phyloP scores from a whole-genome alignment of 768 basidiomycete genomes.

The Auricularia sp. region DNA sequence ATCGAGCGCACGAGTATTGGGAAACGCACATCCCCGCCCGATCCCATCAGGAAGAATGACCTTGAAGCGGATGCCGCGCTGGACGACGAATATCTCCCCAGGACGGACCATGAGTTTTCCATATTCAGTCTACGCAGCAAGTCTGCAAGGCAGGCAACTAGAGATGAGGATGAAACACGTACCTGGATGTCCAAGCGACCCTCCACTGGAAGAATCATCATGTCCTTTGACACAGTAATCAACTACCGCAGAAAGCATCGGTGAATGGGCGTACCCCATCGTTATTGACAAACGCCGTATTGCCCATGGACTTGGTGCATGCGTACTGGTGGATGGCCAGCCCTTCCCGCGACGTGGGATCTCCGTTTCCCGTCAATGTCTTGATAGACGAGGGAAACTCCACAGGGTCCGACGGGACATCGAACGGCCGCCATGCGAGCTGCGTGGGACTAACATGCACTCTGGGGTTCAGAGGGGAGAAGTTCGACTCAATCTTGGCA shows the following conservation, averaged over 20 bases:
- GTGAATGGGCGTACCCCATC: slow-evolving; percentile 28
- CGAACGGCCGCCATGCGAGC: slow-evolving; percentile 55
- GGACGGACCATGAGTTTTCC: slow-evolving; percentile 48
- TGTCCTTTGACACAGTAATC: slow-evolving; percentile 23
- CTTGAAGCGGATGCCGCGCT: slow-evolving; percentile 59
- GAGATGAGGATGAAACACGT: slow-evolving; percentile 13
- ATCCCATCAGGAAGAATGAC: slow-evolving; percentile 24
- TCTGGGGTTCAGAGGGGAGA: slow-evolving; percentile 48
- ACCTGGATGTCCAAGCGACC: slow-evolving; percentile 59
- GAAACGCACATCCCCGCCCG: slow-evolving; percentile 9
- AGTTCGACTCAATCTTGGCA: slow-evolving; percentile 50
- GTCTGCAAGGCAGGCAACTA: neutral
- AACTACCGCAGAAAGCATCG: neutral
- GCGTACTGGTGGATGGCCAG: slow-evolving; percentile 55
- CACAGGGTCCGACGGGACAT: slow-evolving; percentile 36
- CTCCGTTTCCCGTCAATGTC: slow-evolving; percentile 53
- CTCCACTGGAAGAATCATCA: slow-evolving; percentile 55
- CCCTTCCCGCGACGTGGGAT: slow-evolving; percentile 52
- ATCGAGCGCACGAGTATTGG: neutral
- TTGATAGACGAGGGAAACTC: slow-evolving; percentile 53
- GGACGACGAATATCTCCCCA: slow-evolving; percentile 56
- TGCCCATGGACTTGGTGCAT: slow-evolving; percentile 50
- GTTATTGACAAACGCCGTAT: slow-evolving; percentile 48
- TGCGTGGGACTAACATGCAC: slow-evolving; percentile 54
- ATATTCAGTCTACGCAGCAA: slow-evolving; percentile 4